These are phyloP conservation scores for Xylariaceae sp. DNA, from an alignment of 2,329 filamentous ascomycete species.

Conservation along the genomic window DNA sequence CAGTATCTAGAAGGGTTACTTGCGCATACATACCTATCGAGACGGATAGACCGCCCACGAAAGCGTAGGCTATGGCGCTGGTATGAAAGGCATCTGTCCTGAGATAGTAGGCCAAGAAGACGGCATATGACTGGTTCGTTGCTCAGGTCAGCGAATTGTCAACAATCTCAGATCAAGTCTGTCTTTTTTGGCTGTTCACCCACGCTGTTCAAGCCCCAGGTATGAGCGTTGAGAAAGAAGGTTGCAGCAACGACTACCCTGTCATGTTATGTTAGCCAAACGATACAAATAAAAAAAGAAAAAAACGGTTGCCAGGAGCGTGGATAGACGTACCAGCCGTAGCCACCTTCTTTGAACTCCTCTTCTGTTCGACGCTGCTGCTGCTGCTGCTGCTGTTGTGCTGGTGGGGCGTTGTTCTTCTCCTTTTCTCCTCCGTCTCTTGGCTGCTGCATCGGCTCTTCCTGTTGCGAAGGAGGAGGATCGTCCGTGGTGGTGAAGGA, in stretches of 20 bases:
- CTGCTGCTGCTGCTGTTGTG: not conserved
- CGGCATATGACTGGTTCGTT: constrained; percentile 44
- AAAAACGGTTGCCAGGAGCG: not conserved
- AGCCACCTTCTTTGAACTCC: constrained; percentile 50
- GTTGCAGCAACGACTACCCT: constrained; percentile 42
- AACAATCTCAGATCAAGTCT: not conserved
- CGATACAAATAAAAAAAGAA: not conserved
- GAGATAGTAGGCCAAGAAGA: constrained; percentile 54
- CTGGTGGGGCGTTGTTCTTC: not conserved
- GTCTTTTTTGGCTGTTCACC: constrained; percentile 19
- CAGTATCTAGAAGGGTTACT: too few species aligned
- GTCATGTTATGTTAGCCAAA: not conserved
- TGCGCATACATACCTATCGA: constrained; percentile 45
- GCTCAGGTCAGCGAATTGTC: not conserved
- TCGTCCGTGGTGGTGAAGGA: not conserved
- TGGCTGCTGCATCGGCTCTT: not conserved
- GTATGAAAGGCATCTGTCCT: constrained; percentile 57
- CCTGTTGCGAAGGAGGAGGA: not conserved
- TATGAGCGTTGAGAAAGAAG: constrained; percentile 55
- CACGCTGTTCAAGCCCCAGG: constrained; percentile 68
- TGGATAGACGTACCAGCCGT: constrained; percentile 45
- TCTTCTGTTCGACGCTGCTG: constrained; percentile 46
- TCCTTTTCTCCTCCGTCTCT: not conserved
- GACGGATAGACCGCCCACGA: constrained; percentile 68
- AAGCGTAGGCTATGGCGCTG: constrained; percentile 63